phyloP scores from a whole-genome alignment of 2,329 filamentous ascomycete species.

The Botrytis cinerea region DNA sequence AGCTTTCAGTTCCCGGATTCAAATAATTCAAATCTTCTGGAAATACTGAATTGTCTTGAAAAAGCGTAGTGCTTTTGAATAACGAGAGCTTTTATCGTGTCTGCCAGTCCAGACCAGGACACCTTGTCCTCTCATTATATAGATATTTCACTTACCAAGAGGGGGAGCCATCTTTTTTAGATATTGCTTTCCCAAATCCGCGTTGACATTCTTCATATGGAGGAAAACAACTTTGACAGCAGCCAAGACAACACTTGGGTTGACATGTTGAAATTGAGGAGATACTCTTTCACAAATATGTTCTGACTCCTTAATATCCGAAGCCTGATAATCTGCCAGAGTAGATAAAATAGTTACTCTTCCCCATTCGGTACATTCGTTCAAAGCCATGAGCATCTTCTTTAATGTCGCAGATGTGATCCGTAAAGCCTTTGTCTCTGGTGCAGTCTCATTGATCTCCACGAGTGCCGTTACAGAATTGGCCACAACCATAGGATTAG shows the following conservation, averaged over 20 bases:
- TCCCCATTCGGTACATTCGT: constrained; percentile 98
- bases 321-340: constrained; percentile 80
- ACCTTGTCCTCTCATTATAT: not conserved
- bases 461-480: constrained; percentile 93
- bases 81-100: not conserved
- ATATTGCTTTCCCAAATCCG: constrained; percentile 79
- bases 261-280: constrained; percentile 97
- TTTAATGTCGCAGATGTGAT: constrained; percentile 83
- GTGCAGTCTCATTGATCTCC: constrained; percentile 87
- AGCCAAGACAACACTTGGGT: constrained; percentile 94
- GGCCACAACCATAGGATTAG: constrained; percentile 98
- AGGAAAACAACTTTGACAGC: constrained; percentile 97
- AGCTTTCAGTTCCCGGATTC: not conserved
- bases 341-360: constrained; percentile 90
- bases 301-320: constrained; percentile 93
- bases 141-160: constrained; percentile 61
- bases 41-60: not conserved
- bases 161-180: constrained; percentile 99
- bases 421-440: constrained; percentile 83
- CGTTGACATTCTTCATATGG: constrained; percentile 84
- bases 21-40: not conserved
- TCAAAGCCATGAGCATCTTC: constrained; percentile 94
- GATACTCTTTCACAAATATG: constrained; percentile 96
- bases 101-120: not conserved
- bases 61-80: not conserved